Conservation (phyloP, 208 protist genomes). For the Leishmania braziliensis region DNA sequence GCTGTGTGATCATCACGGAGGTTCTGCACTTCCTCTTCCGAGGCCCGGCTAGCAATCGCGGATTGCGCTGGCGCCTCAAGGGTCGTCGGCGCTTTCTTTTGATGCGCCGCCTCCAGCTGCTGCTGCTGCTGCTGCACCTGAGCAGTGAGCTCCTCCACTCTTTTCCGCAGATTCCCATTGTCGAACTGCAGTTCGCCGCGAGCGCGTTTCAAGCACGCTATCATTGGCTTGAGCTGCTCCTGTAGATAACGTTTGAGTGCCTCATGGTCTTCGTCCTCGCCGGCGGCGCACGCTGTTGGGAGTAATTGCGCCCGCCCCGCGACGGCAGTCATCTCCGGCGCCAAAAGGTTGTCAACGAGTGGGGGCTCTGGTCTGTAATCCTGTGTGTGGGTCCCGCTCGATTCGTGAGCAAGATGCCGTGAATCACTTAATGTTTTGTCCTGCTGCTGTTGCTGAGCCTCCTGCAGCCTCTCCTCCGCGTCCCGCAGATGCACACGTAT, state of each 20-base stretch:
- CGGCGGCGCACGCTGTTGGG: not conserved
- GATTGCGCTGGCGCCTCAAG: not conserved
- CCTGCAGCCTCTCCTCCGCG: slow-evolving; percentile 1
- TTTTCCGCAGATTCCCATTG: slow-evolving; percentile 24
- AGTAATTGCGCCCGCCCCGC: not conserved
- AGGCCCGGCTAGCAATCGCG: not conserved
- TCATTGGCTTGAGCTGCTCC: slow-evolving; percentile 22
- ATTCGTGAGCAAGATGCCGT: not conserved
- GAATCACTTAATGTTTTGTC: slow-evolving; percentile 2
- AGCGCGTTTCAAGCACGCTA: slow-evolving; percentile 22
- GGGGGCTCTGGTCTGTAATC: slow-evolving; percentile 10
- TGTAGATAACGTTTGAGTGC: slow-evolving; percentile 13
- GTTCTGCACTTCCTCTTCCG: not conserved
- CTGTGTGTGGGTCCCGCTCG: not conserved
- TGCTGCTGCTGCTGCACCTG: slow-evolving; percentile 16
- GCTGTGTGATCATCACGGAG: slow-evolving; percentile 31
- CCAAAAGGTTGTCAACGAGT: slow-evolving; percentile 5
- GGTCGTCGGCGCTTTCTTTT: not conserved
- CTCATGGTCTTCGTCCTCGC: not conserved
- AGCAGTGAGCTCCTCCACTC: slow-evolving; percentile 18
- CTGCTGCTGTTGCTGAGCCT: slow-evolving; percentile 7
- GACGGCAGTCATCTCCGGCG: slow-evolving; percentile 12
- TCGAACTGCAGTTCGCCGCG: slow-evolving; percentile 29
- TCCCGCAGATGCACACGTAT: not conserved
- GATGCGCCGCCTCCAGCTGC: slow-evolving; percentile 7